Evolutionary conservation across 176 grass and related monocot genomes (phyloP), one percentile per base, ranked within the genome.

Genomic region (Juncus inflexus): DNA sequence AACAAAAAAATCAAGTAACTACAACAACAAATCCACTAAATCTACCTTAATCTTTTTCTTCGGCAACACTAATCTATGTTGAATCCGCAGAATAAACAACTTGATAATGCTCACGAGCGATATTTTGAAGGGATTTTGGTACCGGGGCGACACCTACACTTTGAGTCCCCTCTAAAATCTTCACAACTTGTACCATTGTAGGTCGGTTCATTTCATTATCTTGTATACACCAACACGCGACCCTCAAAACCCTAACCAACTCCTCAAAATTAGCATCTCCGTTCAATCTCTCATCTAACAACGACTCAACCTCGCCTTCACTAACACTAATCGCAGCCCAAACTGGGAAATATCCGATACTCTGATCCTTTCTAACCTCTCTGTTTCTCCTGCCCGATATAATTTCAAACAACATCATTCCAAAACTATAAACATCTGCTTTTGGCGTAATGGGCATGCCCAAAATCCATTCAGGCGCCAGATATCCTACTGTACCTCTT

Each of bases 331-430:
- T 67, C 50, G 69, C 60, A 5, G 78, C 67, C 72, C 77, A 81
- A 57, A 81, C 70, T 35, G 83, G 83, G 53, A 80, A 86, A 53
- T 73, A 67, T 6, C 73, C 49, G 47, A 19, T 8, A 15, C 40
- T 56, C 42, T 52, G 7, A 37, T 12, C 6, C 3, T 8, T 74
- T 66, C 64, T 63, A n/a, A 16, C 4, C 7, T 80, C 70, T 28
- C 55, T 51, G 65, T 85, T 85, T 74, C 83, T 85, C 66, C 83
- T 5, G 2, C 78, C 78, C 11, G 78, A 81, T 52, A 81, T 42
- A 69, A 86, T 73, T 65, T 86, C 77, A 59, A 86, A 63, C 9
- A 81, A 47, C 66, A 70, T 74, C 83, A 85, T 81, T 52, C 83
- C 83, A 63, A 71, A 77, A 77, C 73, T 85, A 55, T 67, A 85